These are phyloP conservation scores for Rhizopogon sp. DNA, from an alignment of 768 basidiomycete genomes.

Conservation along the genomic window DNA sequence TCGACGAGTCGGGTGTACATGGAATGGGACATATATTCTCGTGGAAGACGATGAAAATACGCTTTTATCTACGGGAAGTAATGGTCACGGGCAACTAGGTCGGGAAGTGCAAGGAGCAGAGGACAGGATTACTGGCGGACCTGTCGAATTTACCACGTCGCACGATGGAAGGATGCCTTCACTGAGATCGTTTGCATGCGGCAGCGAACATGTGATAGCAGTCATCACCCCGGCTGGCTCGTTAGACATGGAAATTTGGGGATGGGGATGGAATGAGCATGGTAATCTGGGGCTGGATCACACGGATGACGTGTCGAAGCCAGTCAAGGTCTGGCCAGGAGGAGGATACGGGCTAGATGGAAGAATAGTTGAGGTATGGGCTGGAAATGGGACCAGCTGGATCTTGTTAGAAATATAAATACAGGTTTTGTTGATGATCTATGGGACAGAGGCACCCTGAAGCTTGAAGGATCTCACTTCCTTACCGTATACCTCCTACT, in stretches of 20 bases:
- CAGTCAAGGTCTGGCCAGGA: conserved; percentile 52
- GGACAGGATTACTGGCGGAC: neutral
- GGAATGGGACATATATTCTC: conserved; percentile 72
- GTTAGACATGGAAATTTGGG: conserved; percentile 50
- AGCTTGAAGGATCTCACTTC: too few relatives aligned
- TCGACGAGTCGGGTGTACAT: conserved; percentile 53
- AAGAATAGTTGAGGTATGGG: conserved; percentile 20
- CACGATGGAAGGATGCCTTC: conserved; percentile 19
- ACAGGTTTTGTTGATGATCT: conserved; percentile 1
- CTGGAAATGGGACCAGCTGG: conserved; percentile 30
- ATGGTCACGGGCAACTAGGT: conserved; percentile 65
- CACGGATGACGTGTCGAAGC: conserved; percentile 37
- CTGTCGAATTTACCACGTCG: conserved; percentile 22
- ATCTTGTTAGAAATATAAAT: conserved; percentile 17
- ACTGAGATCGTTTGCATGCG: neutral
- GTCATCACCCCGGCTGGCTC: conserved; percentile 16
- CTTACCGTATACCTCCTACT: too few relatives aligned
- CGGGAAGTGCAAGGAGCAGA: conserved; percentile 15
- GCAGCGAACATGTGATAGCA: conserved; percentile 83
- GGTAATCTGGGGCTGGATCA: conserved; percentile 63
- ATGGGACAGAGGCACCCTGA: too few relatives aligned
- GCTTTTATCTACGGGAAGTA: conserved; percentile 1
- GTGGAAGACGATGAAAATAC: conserved; percentile 1
- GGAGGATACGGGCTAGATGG: conserved; percentile 5
- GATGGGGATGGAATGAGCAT: conserved; percentile 98